Percentiles rank a stretch among this genome's conserved stretches.
Conservation (phyloP, 306 rosid genomes). For the Prunus fruticosa region DNA sequence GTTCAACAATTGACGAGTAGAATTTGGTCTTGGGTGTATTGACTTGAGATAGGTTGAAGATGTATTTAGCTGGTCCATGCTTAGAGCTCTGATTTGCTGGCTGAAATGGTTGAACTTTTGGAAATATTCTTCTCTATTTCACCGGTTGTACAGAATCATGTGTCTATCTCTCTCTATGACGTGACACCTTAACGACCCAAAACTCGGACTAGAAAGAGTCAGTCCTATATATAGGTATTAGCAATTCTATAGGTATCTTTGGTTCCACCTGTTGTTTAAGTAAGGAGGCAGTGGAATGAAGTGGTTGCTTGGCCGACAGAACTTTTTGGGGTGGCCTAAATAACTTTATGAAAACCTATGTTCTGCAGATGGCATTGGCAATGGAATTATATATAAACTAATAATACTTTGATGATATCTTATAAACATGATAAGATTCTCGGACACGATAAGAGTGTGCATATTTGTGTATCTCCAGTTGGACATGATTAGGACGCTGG, state of each 20-base stretch:
- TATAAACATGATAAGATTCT: slow-evolving; percentile 16
- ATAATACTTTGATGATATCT: background rate
- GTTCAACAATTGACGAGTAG: no score
- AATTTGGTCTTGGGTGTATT: no score
- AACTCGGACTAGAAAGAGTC: background rate
- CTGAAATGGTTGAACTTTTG: background rate
- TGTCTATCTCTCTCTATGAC: background rate
- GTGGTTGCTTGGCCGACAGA: background rate
- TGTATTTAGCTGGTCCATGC: background rate
- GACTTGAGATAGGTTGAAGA: no score
- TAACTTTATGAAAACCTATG: background rate
- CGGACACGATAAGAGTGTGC: slow-evolving; percentile 3
- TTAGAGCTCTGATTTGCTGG: background rate
- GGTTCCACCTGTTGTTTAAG: background rate
- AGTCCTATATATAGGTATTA: background rate
- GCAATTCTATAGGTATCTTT: background rate
- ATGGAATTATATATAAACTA: background rate
- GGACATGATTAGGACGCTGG: slow-evolving; percentile 23
- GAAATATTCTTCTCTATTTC: background rate
- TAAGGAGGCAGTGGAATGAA: background rate
- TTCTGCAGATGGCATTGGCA: background rate
- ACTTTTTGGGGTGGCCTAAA: background rate
- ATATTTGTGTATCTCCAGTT: background rate
- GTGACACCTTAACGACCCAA: background rate
- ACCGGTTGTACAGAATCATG: background rate